Conservation (phyloP, 2,329 filamentous ascomycete species). For the Venturiaceae sp. region DNA sequence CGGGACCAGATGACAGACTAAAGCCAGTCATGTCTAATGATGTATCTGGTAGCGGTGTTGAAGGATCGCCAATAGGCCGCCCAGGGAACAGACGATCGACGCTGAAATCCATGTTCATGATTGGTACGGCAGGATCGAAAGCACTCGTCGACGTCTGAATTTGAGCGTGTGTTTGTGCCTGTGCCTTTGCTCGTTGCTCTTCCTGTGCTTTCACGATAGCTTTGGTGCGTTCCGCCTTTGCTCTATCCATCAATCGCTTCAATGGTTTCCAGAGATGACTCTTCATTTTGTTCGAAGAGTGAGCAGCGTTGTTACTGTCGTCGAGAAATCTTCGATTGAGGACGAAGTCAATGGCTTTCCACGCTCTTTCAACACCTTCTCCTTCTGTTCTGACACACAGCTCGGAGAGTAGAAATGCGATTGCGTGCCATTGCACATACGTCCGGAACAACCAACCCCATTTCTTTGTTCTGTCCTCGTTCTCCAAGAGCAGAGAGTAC, state of each 20-base stretch:
- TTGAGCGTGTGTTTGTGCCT: not conserved
- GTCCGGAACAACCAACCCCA: slow-evolving; percentile 58
- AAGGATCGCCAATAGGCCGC: not conserved
- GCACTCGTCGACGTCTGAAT: not conserved
- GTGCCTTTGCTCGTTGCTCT: not conserved
- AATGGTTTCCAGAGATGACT: slow-evolving; percentile 51
- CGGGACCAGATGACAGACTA: not conserved
- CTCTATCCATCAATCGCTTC: slow-evolving; percentile 4
- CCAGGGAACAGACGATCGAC: not conserved
- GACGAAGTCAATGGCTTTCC: slow-evolving; percentile 44
- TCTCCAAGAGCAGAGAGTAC: slow-evolving; percentile 56
- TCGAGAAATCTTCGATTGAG: slow-evolving; percentile 30
- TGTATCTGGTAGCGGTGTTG: not conserved
- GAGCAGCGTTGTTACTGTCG: slow-evolving; percentile 16
- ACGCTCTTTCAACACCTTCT: slow-evolving; percentile 49
- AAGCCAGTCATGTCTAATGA: slow-evolving; percentile 3
- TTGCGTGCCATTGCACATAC: slow-evolving; percentile 56
- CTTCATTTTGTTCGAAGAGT: slow-evolving; percentile 18
- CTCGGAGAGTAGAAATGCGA: slow-evolving; percentile 52
- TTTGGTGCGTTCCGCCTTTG: not conserved
- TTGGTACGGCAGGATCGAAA: not conserved
- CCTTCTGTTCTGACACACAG: slow-evolving; percentile 48
- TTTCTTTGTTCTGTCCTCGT: slow-evolving; percentile 49
- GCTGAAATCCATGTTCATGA: slow-evolving; percentile 5
- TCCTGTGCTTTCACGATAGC: slow-evolving; percentile 1